Evolutionary conservation across 202 grass and related monocot species (phyloP), one percentile per base, ranked within the genome.

Genomic region (Schoenoplectus tabernaemontani): DNA sequence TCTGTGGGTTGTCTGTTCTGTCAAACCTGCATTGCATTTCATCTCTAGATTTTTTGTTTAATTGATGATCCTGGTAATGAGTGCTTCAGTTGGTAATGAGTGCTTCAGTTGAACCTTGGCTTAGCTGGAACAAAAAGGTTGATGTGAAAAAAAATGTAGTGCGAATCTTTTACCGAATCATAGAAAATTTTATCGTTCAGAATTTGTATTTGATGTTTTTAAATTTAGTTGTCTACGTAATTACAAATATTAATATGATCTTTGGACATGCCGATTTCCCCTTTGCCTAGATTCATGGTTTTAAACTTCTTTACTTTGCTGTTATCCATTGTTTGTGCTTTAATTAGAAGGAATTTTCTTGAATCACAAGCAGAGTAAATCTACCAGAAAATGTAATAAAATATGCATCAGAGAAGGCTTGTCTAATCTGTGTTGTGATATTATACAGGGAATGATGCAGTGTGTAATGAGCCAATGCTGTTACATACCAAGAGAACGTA

Each of bases 401-500:
- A 22, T 67, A 42, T 41, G 34, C 7, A 41, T 67, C 16, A 39
- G 0, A 20, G 3, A 22, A 33, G 8, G 2, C 0, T 19, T 39
- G 64, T 42, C 63, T 32, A 63, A 9, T 33, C 66, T 79, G 23
- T 59, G 3, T 46, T 86, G 17, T 79, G 16, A 50, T 83, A 7
- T 71, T 77, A 58, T 85, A 54, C 82, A 98, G 95, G 86, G 48
- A 84, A 70, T 85, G 86, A 94, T 94, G 86, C 63, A 90, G 61
- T 81, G 67, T 81, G 51, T 15, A 83, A 94, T 80, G 91, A 92
- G 69, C 91, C 95, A 57, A 64, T 97, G 54, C 64, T 86, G 65
- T 82, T 88, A 19, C 86, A 92, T 81, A 88, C 89, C 13, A 94
- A 98, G 82, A 92, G 91, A 90, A 98, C 91, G 11, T 98, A 98